Evolutionary conservation across 2,329 filamentous ascomycete genomes (phyloP).

Genomic region (Arachnomyces sp.): DNA sequence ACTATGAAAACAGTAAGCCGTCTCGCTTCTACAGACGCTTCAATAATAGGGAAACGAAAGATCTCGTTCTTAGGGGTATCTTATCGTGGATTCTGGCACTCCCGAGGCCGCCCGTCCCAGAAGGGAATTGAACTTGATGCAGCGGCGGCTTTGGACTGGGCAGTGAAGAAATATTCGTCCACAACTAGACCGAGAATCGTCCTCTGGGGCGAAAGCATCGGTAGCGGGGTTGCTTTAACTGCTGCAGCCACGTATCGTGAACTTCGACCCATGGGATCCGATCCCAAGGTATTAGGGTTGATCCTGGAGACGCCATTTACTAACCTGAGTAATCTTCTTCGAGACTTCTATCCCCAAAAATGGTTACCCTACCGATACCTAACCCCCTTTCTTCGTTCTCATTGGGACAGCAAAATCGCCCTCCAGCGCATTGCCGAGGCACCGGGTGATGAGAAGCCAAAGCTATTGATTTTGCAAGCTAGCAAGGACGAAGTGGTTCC

Average conservation of each 20-base stretch:
- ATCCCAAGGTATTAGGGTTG: slow-evolving; percentile 38
- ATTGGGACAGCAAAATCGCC: slow-evolving; percentile 42
- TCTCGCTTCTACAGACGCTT: slow-evolving; percentile 10
- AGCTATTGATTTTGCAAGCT: slow-evolving; percentile 34
- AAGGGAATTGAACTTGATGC: slow-evolving; percentile 62
- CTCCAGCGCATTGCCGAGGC: slow-evolving; percentile 30
- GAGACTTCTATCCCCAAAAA: slow-evolving; percentile 65
- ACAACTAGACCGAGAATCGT: slow-evolving; percentile 4
- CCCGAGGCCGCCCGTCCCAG: slow-evolving; percentile 62
- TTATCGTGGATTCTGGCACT: slow-evolving; percentile 72
- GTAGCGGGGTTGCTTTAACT: slow-evolving; percentile 62
- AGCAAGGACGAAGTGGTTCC: slow-evolving; percentile 40
- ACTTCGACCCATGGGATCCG: slow-evolving; percentile 28
- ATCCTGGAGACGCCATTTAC: slow-evolving; percentile 72
- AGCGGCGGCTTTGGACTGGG: slow-evolving; percentile 57
- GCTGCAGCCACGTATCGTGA: slow-evolving; percentile 40
- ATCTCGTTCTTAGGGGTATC: slow-evolving; percentile 43
- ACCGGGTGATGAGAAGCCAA: slow-evolving; percentile 14
- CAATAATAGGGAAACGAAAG: not conserved
- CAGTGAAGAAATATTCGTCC: slow-evolving; percentile 37
- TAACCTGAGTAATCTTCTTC: slow-evolving; percentile 62
- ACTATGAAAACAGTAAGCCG: slow-evolving; percentile 26
- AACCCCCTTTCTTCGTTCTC: slow-evolving; percentile 62
- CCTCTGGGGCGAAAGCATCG: slow-evolving; percentile 27
- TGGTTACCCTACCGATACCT: slow-evolving; percentile 74